These are phyloP conservation scores for Candida multigemmis DNA, from an alignment of 805 yeast species.

Conservation along the genomic window DNA sequence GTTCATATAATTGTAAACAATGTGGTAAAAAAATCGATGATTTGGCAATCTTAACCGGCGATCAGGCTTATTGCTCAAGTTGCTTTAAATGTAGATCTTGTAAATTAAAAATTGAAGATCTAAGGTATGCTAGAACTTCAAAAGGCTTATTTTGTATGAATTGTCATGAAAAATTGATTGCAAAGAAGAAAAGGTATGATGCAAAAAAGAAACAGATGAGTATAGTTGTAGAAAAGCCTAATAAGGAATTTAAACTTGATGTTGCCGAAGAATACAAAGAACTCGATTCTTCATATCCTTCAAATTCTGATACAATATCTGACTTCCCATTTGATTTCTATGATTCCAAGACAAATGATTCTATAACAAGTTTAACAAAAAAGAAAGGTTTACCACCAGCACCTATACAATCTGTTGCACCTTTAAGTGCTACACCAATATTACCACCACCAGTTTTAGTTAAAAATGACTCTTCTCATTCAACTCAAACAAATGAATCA, in stretches of 20 bases:
- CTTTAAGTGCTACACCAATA: background rate
- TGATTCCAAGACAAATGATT: slow-evolving; percentile 2
- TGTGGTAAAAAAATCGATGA: slow-evolving; percentile 87
- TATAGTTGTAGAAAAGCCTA: no score
- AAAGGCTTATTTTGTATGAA: slow-evolving; percentile 89
- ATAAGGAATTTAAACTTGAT: no score
- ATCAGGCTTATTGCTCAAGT: slow-evolving; percentile 84
- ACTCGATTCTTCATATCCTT: no score
- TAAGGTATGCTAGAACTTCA: slow-evolving; percentile 85
- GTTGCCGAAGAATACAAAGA: no score
- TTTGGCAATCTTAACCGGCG: slow-evolving; percentile 89
- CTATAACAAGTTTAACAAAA: slow-evolving; percentile 4
- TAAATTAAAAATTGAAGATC: slow-evolving; percentile 74
- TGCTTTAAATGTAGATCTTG: slow-evolving; percentile 91
- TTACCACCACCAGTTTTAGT: background rate
- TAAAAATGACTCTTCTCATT: background rate
- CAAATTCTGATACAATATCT: no score
- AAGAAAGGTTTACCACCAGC: slow-evolving; percentile 9
- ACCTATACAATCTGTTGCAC: no score
- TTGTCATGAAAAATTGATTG: slow-evolving; percentile 79
- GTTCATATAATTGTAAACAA: slow-evolving; percentile 83
- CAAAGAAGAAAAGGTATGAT: slow-evolving; percentile 62
- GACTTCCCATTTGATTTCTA: background rate
- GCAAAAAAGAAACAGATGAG: slow-evolving; percentile 28
- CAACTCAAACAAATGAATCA: slow-evolving; percentile 1